These are phyloP conservation scores for Cornus controversa DNA, from an alignment of 148 eudicot genomes.

Conservation along the genomic window DNA sequence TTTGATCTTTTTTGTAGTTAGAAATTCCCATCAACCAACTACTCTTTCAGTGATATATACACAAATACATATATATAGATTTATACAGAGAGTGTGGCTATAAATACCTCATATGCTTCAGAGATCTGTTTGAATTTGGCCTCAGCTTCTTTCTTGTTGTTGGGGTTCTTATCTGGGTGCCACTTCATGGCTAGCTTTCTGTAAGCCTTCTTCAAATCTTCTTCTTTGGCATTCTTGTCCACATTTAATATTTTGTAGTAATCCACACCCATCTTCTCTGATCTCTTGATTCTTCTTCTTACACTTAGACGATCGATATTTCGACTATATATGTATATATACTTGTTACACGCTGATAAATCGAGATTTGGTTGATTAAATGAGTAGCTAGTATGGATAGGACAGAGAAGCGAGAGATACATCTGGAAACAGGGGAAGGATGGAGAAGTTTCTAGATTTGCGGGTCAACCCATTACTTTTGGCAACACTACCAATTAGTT, in stretches of 20 bases:
- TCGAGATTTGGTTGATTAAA: background rate
- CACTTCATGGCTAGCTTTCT: constrained; percentile 48
- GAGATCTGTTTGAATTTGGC: constrained; percentile 60
- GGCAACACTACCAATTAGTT: too few relatives aligned
- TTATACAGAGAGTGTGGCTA: background rate
- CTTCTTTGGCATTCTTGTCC: constrained; percentile 45
- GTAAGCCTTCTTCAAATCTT: constrained; percentile 61
- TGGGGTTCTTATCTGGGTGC: constrained; percentile 60
- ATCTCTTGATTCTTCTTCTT: background rate
- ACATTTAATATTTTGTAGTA: constrained; percentile 45
- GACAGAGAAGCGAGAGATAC: background rate
- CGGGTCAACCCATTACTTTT: background rate
- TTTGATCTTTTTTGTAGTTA: too few relatives aligned
- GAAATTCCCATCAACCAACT: too few relatives aligned
- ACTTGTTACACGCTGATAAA: background rate
- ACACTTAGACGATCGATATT: too few relatives aligned
- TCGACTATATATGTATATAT: background rate
- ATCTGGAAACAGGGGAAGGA: constrained; percentile 2
- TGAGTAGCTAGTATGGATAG: background rate
- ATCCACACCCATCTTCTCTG: constrained; percentile 39
- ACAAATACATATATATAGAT: background rate
- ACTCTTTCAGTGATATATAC: too few relatives aligned
- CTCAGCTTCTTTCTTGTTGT: constrained; percentile 54
- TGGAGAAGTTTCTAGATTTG: constrained; percentile 11
- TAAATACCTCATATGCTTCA: constrained; percentile 55